Percentiles rank a stretch among this genome's conserved stretches.
phyloP scores from a whole-genome alignment of 2,329 filamentous ascomycete genomes.

The Exserohilum turcica region DNA sequence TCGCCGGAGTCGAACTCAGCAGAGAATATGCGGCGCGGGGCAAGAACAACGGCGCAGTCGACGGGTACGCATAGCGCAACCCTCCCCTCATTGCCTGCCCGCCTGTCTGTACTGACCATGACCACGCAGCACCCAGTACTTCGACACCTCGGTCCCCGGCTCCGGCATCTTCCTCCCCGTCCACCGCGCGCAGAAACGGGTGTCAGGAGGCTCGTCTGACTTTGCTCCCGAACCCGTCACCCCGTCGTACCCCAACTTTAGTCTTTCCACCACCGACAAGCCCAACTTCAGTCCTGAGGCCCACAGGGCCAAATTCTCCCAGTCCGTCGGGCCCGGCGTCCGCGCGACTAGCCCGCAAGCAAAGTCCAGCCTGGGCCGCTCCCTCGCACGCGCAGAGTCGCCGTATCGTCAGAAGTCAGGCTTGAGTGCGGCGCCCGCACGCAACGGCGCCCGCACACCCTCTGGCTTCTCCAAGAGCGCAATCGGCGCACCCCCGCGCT shows the following conservation, averaged over 20 bases:
- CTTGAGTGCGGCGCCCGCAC: conserved; percentile 54
- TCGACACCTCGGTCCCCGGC: conserved; percentile 75
- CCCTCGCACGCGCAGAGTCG: conserved; percentile 86
- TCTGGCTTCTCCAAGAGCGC: conserved; percentile 59
- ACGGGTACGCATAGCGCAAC: conserved; percentile 67
- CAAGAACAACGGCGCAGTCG: conserved; percentile 96
- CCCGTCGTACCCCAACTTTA: conserved; percentile 61
- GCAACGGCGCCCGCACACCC: conserved; percentile 60
- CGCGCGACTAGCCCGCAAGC: conserved; percentile 73
- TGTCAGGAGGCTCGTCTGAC: conserved; percentile 60
- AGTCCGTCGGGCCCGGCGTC: conserved; percentile 76
- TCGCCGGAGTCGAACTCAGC: conserved; percentile 89
- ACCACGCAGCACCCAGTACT: conserved; percentile 67
- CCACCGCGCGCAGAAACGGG: conserved; percentile 75
- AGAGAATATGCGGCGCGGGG: conserved; percentile 79
- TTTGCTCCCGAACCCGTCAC: conserved; percentile 72
- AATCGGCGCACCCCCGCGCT: conserved; percentile 60
- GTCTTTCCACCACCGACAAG: conserved; percentile 61
- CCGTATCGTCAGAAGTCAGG: conserved; percentile 68
- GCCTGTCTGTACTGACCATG: conserved; percentile 19
- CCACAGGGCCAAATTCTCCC: conserved; percentile 85
- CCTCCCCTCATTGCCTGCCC: background rate
- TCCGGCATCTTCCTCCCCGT: conserved; percentile 93
- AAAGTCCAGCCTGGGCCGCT: conserved; percentile 69
- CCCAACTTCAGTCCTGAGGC: conserved; percentile 48